Evolutionary conservation across 768 basidiomycete genomes (phyloP), one percentile per base, ranked within the genome.

Genomic region (Pisolithus microcarpus): DNA sequence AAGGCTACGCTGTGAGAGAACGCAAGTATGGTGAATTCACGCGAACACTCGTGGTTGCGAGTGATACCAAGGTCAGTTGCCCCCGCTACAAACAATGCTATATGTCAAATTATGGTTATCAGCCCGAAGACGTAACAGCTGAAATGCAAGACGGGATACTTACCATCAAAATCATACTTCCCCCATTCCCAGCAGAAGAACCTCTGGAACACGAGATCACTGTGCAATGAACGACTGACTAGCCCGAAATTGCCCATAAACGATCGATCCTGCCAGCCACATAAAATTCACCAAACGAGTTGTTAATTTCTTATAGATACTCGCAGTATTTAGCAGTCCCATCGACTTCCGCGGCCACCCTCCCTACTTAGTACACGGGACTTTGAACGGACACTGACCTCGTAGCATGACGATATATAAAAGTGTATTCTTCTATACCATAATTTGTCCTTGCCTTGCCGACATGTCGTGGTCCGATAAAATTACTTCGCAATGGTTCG

Each of bases 131-230:
- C 57, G 62, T 85, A 48, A 62, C 70, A 26, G 79, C 76, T 30
- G 67, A 70, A 48, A 74, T 86, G 70, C 74, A 76, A 56, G 77
- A 83, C 60, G 84, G 84, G 34, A 63, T 86, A 46, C 75, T 86
- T 43, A 73, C 72, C 18, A 63, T 86, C 60, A 78, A 65, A 57
- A 74, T 86, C 54, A 65, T 73, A 46, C 73, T 72, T 53, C 81
- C 80, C 7, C 62, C 70, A 18, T 74, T 76, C 9, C 72, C 68
- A 53, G 54, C 67, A 48, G 57, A 62, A 30, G 73, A 80, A 51
- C 72, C 75, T 52, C 70, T 72, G 44, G 37, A 65, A 1, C 72
- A 79, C 70, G 72, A 75, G 42, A 73, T 85, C 46, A 61, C 68
- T 52, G 72, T 84, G 62, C 70, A 61, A 66, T 77, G 65, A 77